Evolutionary conservation across 75 land plant species (phyloP).

Genomic region (Larix kaempferi): DNA sequence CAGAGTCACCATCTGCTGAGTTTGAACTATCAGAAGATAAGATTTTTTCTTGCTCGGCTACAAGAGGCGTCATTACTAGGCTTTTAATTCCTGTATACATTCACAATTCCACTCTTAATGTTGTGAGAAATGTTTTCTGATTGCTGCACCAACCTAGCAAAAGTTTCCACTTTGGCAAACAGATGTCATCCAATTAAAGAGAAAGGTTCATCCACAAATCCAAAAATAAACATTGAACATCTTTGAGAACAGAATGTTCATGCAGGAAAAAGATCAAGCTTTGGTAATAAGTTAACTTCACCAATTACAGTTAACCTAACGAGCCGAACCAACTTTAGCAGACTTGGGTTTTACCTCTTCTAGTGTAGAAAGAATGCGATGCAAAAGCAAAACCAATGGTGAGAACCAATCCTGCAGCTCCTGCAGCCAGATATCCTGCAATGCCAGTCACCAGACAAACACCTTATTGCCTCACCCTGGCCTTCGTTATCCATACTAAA

Average conservation of each 20-base stretch:
- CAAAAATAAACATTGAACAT: background rate
- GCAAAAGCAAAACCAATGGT: constrained; percentile 54
- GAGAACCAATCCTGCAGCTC: constrained; percentile 53
- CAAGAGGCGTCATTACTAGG: constrained; percentile 42
- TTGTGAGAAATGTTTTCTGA: background rate
- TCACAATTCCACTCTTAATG: background rate
- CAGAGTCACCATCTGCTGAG: constrained; percentile 8
- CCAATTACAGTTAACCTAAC: background rate
- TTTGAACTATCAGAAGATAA: constrained; percentile 15
- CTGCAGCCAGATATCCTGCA: constrained; percentile 62
- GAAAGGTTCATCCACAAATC: background rate
- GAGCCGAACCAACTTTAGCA: background rate
- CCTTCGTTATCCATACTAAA: background rate
- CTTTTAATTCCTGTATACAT: constrained; percentile 32
- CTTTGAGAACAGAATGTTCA: background rate
- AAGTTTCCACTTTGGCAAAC: background rate
- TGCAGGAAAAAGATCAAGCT: background rate
- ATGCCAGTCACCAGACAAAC: constrained; percentile 9
- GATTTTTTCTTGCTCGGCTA: constrained; percentile 27
- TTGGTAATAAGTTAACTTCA: background rate
- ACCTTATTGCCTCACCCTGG: background rate
- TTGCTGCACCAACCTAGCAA: background rate
- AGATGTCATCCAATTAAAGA: background rate
- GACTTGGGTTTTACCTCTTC: constrained; percentile 6
- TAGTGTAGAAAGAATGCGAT: constrained; percentile 13